Base-by-base conservation (phyloP, 2,329 filamentous ascomycete species). In the Aaosphaeria arxii region DNA sequence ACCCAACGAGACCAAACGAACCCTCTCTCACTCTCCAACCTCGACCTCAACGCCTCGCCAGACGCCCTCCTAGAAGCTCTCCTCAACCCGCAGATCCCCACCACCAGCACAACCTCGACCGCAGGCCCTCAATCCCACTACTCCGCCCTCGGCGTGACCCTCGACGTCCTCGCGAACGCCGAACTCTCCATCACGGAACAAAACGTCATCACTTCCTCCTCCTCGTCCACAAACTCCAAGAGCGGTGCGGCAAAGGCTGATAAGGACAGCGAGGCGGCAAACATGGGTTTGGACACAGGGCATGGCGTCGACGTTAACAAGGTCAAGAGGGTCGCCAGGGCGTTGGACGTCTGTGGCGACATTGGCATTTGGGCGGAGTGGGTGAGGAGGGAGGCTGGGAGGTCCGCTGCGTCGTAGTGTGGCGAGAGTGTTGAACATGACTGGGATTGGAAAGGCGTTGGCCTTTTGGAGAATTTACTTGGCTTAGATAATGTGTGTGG, bases 141-240 rank as follows among this genome's bases (percentile, higher is more conserved):
- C 11, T 30, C 80, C 77, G 59, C 66, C 3, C 48, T 68, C 30
- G 78, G 78, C 49, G 69, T 87, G 28, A 76, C 76, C 29, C 58
- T 88, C 9, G 81, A 83, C 56, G 78, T 88, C 13, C 74, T 79
- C 17, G 73, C 78, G 33, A 83, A 85, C 47, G 85, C 80, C 4
- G 73, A 79, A 11, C 75, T 88, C 4, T 73, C 79, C 13, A 73
- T 88, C 33, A 68, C 77, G 3, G 77, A 80, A 28, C 81, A 87
- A 56, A 85, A 86, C 52, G 60, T 82, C 4, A 59, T 81, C 40
- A 47, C 51, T 5, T 46, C 13, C 29, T 17, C 32, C 17, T 24
- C 17, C 17, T 24, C 17, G 17, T 24, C 17, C 40, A 47, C 51
- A 4, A 46, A 11, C 30, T 28, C 35, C 38, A 7, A 40, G 17